Evolutionary conservation across 179 eudicot species (phyloP).

Genomic region (Spinacia oleracea): DNA sequence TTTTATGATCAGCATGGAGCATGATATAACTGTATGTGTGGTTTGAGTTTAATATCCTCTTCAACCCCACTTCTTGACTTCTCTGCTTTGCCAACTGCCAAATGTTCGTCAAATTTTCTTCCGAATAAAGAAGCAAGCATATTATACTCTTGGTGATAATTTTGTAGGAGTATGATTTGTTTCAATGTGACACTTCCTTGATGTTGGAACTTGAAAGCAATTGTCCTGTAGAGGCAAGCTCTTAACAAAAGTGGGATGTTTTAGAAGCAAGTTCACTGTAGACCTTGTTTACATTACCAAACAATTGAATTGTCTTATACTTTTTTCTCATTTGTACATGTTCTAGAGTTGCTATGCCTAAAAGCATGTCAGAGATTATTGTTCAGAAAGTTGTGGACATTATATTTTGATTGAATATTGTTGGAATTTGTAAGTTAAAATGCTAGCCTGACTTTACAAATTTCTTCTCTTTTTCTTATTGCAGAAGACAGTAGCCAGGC

Average conservation of each 20-base stretch:
- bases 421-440: background rate
- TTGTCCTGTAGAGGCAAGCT: background rate
- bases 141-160: background rate
- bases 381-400: background rate
- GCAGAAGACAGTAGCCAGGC: constrained; percentile 33
- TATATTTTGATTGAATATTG: background rate
- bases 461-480: constrained; percentile 14
- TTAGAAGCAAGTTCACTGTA: background rate
- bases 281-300: background rate
- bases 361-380: background rate
- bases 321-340: background rate
- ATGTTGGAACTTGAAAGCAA: background rate
- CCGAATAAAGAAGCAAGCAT: background rate
- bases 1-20: background rate
- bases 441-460: background rate
- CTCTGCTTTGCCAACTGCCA: too few species aligned
- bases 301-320: background rate
- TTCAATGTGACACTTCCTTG: background rate
- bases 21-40: background rate
- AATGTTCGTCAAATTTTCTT: background rate
- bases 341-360: background rate
- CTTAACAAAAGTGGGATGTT: background rate
- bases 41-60: background rate
- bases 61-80: background rate
- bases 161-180: background rate